Conservation (phyloP, 495 filamentous ascomycete genomes). For the Halenospora varia region DNA sequence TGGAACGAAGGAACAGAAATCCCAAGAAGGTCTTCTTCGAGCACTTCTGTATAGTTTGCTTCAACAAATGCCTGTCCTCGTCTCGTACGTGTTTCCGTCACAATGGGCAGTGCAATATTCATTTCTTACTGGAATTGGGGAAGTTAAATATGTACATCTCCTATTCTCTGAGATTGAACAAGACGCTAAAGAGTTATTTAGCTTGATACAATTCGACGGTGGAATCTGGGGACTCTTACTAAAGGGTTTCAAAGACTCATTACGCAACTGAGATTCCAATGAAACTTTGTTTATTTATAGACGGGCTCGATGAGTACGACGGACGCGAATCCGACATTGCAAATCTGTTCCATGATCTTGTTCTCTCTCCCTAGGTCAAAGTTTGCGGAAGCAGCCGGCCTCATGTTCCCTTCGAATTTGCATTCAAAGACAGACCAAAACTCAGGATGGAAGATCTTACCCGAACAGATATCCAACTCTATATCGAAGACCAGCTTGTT, state of each 20-base stretch:
- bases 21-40: background rate
- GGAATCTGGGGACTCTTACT: background rate
- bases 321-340: slow-evolving; percentile 19
- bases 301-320: slow-evolving; percentile 34
- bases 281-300: slow-evolving; percentile 27
- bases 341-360: slow-evolving; percentile 6
- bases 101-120: background rate
- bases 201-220: too few relatives aligned
- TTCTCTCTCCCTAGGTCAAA: slow-evolving; percentile 20
- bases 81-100: background rate
- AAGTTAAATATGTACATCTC: background rate
- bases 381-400: slow-evolving; percentile 32
- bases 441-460: slow-evolving; percentile 10
- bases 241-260: background rate
- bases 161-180: too few relatives aligned
- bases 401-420: slow-evolving; percentile 24
- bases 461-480: background rate
- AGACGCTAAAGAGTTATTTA: too few relatives aligned
- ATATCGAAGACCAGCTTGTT: background rate
- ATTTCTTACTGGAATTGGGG: background rate
- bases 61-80: background rate
- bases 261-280: background rate
- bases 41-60: background rate
- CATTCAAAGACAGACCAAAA: background rate
- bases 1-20: background rate